Percentiles rank a stretch among this genome's conserved stretches.
Conservation (phyloP, 169 alveolate species). For the Plasmodium ovale region DNA sequence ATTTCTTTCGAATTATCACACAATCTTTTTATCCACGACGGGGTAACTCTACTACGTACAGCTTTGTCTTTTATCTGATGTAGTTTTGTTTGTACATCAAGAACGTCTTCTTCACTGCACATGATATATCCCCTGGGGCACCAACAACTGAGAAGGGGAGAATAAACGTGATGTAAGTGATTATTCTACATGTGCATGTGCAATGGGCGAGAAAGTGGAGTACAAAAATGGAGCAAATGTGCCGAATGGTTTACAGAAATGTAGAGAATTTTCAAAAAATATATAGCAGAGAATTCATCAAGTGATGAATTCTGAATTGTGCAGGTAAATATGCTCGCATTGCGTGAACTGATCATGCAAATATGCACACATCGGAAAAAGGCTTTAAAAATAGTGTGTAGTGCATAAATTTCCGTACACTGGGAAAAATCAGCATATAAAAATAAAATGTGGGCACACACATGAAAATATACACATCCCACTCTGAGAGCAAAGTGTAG, state of each 20-base stretch:
- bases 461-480: no score
- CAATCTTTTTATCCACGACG: slow-evolving; percentile 43
- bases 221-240: no score
- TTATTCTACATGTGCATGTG: no score
- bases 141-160: slow-evolving; percentile 69
- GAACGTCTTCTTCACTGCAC: slow-evolving; percentile 75
- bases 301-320: background rate
- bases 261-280: no score
- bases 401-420: no score
- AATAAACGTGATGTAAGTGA: no score
- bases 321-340: background rate
- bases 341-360: background rate
- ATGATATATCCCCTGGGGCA: slow-evolving; percentile 75
- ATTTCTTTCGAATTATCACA: slow-evolving; percentile 50
- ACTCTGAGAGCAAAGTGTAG: background rate
- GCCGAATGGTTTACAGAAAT: no score
- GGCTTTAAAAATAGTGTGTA: background rate
- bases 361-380: background rate
- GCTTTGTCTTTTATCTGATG: slow-evolving; percentile 17
- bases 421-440: no score
- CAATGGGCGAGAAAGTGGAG: no score
- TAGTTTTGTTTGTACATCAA: slow-evolving; percentile 39
- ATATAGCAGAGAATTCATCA: no score
- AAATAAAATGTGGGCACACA: background rate
- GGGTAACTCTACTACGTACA: slow-evolving; percentile 21